These are phyloP conservation scores for Austroboletus novae-zelandiae DNA, from an alignment of 1,284 basidiomycete species.

Conservation along the genomic window DNA sequence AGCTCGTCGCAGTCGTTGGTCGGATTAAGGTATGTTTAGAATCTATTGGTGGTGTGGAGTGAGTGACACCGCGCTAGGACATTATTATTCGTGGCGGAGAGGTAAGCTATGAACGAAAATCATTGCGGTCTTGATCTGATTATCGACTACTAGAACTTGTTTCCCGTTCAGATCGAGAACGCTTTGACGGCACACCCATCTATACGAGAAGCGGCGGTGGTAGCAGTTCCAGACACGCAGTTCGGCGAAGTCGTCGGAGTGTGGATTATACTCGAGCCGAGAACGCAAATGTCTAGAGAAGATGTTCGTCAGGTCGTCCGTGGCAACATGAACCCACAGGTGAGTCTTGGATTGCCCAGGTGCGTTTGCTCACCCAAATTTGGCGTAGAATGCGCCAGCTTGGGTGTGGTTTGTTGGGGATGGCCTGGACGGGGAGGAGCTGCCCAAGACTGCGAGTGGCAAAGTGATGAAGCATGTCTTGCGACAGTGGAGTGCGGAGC, in stretches of 20 bases:
- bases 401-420: conserved; percentile 85
- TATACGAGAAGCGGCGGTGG: conserved; percentile 72
- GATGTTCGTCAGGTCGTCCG: conserved; percentile 54
- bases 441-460: conserved; percentile 86
- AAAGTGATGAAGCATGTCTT: conserved; percentile 83
- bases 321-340: conserved; percentile 73
- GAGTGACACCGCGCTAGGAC: conserved; percentile 45
- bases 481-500: conserved; percentile 36
- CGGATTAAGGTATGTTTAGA: conserved; percentile 57
- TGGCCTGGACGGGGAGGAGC: conserved; percentile 53
- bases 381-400: conserved; percentile 62
- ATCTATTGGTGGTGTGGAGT: not conserved
- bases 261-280: conserved; percentile 61
- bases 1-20: conserved; percentile 58
- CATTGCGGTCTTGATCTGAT: not conserved
- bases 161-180: conserved; percentile 85
- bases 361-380: conserved; percentile 1
- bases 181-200: conserved; percentile 58
- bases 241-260: conserved; percentile 80
- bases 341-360: conserved; percentile 20
- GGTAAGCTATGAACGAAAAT: conserved; percentile 36
- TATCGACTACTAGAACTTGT: conserved; percentile 57
- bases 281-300: conserved; percentile 43
- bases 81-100: conserved; percentile 88
- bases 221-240: conserved; percentile 68